Conservation (phyloP, 106 monocot genomes). For the Acorus gramineus region DNA sequence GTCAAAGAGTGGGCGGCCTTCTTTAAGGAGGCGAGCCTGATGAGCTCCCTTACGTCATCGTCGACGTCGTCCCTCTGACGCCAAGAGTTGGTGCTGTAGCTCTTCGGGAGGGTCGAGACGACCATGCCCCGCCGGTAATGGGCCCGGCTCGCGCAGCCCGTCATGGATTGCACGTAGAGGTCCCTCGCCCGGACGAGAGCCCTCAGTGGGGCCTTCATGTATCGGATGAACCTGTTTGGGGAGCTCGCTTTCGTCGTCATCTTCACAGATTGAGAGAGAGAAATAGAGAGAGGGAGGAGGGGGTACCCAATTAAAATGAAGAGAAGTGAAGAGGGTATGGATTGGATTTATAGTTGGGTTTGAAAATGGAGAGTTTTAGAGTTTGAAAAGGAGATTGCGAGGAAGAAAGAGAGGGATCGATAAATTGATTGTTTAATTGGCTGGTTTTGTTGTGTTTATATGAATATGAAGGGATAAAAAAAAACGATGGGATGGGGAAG, state of each 20-base stretch:
- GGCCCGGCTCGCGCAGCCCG: constrained; percentile 14
- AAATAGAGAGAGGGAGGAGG: too few relatives aligned
- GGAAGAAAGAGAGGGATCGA: too few relatives aligned
- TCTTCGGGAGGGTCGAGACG: not conserved
- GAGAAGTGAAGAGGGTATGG: too few relatives aligned
- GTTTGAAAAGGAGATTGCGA: too few relatives aligned
- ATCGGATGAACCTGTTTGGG: constrained; percentile 6
- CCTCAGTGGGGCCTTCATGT: constrained; percentile 17
- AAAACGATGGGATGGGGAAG: too few relatives aligned
- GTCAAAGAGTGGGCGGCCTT: not conserved
- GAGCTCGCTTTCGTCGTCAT: constrained; percentile 1
- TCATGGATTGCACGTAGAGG: constrained; percentile 25
- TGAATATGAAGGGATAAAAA: too few relatives aligned
- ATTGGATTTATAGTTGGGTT: too few relatives aligned
- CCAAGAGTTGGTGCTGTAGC: constrained; percentile 13
- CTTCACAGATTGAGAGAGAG: too few relatives aligned
- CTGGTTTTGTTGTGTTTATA: too few relatives aligned
- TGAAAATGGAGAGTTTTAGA: too few relatives aligned
- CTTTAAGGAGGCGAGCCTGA: constrained; percentile 15
- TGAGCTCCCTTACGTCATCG: constrained; percentile 20
- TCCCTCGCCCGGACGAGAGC: constrained; percentile 23
- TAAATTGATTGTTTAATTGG: too few relatives aligned
- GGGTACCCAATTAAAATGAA: too few relatives aligned
- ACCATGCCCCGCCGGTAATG: not conserved
- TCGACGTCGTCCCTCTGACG: constrained; percentile 3